A percentile compares a stretch with the other conserved stretches of the same genome.
phyloP scores from a whole-genome alignment of 2,329 filamentous ascomycete species.

The Pseudopyrenochaeta lycopersici region DNA sequence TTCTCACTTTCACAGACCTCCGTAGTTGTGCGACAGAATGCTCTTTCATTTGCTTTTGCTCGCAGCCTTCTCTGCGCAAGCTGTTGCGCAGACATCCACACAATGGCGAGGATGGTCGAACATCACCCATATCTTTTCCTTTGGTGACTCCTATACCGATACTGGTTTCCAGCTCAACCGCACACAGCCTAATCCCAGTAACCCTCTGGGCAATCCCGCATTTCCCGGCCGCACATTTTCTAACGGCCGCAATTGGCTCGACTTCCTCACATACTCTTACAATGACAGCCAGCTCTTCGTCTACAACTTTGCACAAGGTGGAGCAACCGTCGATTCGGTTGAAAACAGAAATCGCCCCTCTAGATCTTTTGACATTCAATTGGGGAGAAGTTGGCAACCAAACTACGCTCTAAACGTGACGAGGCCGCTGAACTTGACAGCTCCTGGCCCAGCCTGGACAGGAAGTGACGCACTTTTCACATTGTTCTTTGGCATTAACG shows the following conservation, averaged over 20 bases:
- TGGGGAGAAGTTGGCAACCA: slow-evolving; percentile 4
- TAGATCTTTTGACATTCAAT: slow-evolving; percentile 8
- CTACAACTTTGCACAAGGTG: slow-evolving; percentile 12
- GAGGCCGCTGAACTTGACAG: neutral
- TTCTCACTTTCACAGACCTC: too few species aligned
- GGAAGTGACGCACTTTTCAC: slow-evolving; percentile 18
- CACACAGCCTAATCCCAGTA: slow-evolving; percentile 4
- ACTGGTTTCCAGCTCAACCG: slow-evolving; percentile 5
- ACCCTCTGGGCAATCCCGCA: slow-evolving; percentile 9
- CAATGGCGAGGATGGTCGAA: slow-evolving; percentile 7
- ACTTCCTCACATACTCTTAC: slow-evolving; percentile 10
- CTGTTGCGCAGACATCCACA: neutral
- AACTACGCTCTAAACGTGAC: slow-evolving; percentile 4
- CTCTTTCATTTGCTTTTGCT: too few species aligned
- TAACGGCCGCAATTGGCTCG: slow-evolving; percentile 12
- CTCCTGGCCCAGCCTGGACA: slow-evolving; percentile 7
- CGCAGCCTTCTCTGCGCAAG: too few species aligned
- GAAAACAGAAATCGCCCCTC: neutral
- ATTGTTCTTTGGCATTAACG: slow-evolving; percentile 14
- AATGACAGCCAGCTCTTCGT: slow-evolving; percentile 5
- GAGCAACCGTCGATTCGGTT: slow-evolving; percentile 5
- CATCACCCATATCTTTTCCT: slow-evolving; percentile 8
- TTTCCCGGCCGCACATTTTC: slow-evolving; percentile 10
- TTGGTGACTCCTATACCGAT: slow-evolving; percentile 11
- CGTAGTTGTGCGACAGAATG: too few species aligned